These are phyloP conservation scores for Xerocomellus dryophilus DNA, from an alignment of 768 basidiomycete species.

Conservation along the genomic window DNA sequence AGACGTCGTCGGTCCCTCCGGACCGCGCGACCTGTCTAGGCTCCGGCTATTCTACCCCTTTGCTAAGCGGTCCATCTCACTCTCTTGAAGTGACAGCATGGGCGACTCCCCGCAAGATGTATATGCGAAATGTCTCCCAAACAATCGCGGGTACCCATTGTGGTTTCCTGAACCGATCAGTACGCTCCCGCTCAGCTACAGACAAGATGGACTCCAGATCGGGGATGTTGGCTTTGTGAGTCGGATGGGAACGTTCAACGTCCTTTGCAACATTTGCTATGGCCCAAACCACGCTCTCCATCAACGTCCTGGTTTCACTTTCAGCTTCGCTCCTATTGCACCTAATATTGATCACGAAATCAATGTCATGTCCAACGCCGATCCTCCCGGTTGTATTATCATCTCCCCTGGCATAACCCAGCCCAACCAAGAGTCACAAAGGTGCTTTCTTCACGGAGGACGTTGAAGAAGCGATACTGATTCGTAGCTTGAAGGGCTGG, in stretches of 20 bases:
- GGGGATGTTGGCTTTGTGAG: constrained; percentile 35
- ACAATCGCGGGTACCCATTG: constrained; percentile 29
- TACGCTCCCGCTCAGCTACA: constrained; percentile 22
- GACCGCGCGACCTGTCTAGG: too few relatives aligned
- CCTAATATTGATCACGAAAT: background rate
- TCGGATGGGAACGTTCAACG: constrained; percentile 25
- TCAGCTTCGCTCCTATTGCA: background rate
- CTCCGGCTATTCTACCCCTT: too few relatives aligned
- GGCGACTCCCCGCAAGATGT: background rate
- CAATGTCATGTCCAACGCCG: background rate
- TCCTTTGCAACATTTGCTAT: constrained; percentile 33
- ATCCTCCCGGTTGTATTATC: background rate
- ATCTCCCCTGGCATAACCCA: background rate
- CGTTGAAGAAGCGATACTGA: background rate
- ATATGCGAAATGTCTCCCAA: background rate
- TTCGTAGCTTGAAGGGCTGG: background rate
- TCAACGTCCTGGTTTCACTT: background rate
- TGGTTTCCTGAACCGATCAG: constrained; percentile 29
- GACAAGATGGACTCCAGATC: constrained; percentile 27
- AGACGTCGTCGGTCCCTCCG: too few relatives aligned
- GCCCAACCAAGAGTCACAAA: background rate
- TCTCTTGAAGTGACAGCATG: too few relatives aligned
- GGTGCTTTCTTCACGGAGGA: background rate
- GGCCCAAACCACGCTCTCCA: background rate
- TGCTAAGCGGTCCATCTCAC: too few relatives aligned